phyloP scores from a whole-genome alignment of 371 early-diverging fungal species.

The Zychaea mexicana region DNA sequence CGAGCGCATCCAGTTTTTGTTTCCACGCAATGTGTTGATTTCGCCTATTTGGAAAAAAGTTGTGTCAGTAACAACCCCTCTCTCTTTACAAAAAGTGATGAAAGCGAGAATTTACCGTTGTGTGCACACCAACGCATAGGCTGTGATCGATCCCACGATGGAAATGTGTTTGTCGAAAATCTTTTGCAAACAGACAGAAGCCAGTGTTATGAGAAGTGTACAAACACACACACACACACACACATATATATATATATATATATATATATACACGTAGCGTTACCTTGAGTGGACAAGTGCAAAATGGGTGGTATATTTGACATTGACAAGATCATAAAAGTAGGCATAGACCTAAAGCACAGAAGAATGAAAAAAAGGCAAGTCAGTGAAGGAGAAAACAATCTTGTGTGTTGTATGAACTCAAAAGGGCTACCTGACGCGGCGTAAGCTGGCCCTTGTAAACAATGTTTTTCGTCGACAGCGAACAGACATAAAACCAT shows the following conservation, averaged over 20 bases:
- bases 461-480: slow-evolving; percentile 88
- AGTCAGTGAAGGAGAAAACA: too few species aligned
- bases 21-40: slow-evolving; percentile 97
- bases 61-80: too few species aligned
- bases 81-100: not conserved
- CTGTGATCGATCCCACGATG: slow-evolving; percentile 97
- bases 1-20: slow-evolving; percentile 99
- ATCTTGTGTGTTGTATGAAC: too few species aligned
- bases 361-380: not conserved
- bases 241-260: too few species aligned
- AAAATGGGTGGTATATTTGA: slow-evolving; percentile 85
- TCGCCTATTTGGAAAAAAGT: slow-evolving; percentile 65
- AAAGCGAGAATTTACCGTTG: slow-evolving; percentile 70
- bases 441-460: slow-evolving; percentile 97
- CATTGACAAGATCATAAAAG: slow-evolving; percentile 86
- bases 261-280: not conserved
- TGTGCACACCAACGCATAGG: slow-evolving; percentile 97
- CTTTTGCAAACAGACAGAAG: slow-evolving; percentile 34
- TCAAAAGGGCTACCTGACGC: slow-evolving; percentile 70
- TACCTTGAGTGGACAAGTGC: slow-evolving; percentile 88
- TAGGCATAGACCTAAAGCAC: slow-evolving; percentile 61
- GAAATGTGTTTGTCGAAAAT: slow-evolving; percentile 98
- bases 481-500: slow-evolving; percentile 96
- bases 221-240: too few species aligned
- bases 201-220: not conserved